Conservation (phyloP, 2,329 filamentous ascomycete species). For the Periconia sp. region DNA sequence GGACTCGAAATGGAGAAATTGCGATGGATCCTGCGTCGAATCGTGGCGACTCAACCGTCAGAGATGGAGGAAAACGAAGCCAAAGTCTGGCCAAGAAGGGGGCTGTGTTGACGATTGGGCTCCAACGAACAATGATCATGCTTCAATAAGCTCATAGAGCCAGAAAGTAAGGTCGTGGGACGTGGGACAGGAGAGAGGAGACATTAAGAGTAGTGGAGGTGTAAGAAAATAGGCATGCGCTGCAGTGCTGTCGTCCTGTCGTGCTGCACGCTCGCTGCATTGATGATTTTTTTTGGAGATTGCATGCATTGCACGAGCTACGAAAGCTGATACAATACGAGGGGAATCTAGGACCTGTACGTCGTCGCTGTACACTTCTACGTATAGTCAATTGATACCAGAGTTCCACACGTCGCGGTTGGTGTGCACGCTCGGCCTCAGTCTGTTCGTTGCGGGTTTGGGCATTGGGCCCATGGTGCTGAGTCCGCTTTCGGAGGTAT, state of each 20-base stretch:
- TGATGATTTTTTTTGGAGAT: background rate
- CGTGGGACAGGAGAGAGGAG: background rate
- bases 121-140: too few relatives aligned
- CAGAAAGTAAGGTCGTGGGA: background rate
- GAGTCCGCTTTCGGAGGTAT: slow-evolving; percentile 54
- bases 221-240: too few relatives aligned
- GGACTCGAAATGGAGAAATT: too few relatives aligned
- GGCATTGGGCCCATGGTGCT: slow-evolving; percentile 60
- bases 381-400: slow-evolving; percentile 72
- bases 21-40: too few relatives aligned
- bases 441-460: slow-evolving; percentile 79
- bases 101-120: too few relatives aligned
- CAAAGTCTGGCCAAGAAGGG: too few relatives aligned
- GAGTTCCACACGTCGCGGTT: slow-evolving; percentile 73
- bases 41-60: too few relatives aligned
- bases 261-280: background rate
- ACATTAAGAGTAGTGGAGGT: background rate
- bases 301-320: slow-evolving; percentile 1
- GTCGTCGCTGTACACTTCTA: slow-evolving; percentile 86
- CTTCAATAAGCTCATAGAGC: too few relatives aligned
- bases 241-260: too few relatives aligned
- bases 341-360: slow-evolving; percentile 66
- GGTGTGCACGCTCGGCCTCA: slow-evolving; percentile 78
- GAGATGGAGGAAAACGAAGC: too few relatives aligned
- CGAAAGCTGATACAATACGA: too few relatives aligned